A percentile compares a stretch with the other conserved stretches of the same genome.
Evolutionary conservation across 2,329 filamentous ascomycete species (phyloP).

Genomic region (Sarocladium strictum): DNA sequence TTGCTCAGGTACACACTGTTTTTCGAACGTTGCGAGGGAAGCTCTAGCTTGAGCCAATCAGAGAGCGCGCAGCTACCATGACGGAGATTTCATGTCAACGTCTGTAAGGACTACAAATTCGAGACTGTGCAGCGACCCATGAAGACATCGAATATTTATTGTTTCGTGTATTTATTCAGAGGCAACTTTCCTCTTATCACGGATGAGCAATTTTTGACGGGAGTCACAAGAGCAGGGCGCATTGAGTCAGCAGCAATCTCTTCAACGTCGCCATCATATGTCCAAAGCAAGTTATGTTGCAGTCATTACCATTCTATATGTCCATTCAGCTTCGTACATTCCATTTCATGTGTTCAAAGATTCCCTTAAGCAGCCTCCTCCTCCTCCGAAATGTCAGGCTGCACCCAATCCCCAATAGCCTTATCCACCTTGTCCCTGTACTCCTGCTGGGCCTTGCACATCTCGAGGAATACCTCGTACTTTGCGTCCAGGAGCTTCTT

Average conservation of each 20-base stretch:
- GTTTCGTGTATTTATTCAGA: too few species aligned
- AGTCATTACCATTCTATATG: not conserved
- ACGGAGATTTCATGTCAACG: not conserved
- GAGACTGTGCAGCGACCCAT: too few species aligned
- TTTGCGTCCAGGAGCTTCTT: conserved; percentile 79
- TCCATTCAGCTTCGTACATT: not conserved
- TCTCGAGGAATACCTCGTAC: conserved; percentile 93
- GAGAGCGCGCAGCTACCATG: not conserved
- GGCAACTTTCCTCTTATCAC: too few species aligned
- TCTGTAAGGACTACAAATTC: too few species aligned
- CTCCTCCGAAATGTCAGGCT: not conserved
- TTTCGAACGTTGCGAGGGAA: conserved; percentile 7
- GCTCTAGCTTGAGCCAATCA: conserved; percentile 8
- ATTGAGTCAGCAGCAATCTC: not conserved
- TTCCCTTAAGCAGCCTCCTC: not conserved
- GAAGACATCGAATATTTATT: not conserved
- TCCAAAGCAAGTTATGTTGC: not conserved
- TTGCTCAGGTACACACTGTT: not conserved
- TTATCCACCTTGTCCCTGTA: conserved; percentile 77
- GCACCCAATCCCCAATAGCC: conserved; percentile 34
- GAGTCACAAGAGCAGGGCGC: not conserved
- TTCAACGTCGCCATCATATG: too few species aligned
- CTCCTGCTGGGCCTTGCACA: conserved; percentile 76
- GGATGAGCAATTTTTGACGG: too few species aligned
- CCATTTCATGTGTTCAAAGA: not conserved